Evolutionary conservation across 441 rosid genomes (phyloP), one percentile per base, ranked within the genome.

Genomic region (Corymbia citriodora): DNA sequence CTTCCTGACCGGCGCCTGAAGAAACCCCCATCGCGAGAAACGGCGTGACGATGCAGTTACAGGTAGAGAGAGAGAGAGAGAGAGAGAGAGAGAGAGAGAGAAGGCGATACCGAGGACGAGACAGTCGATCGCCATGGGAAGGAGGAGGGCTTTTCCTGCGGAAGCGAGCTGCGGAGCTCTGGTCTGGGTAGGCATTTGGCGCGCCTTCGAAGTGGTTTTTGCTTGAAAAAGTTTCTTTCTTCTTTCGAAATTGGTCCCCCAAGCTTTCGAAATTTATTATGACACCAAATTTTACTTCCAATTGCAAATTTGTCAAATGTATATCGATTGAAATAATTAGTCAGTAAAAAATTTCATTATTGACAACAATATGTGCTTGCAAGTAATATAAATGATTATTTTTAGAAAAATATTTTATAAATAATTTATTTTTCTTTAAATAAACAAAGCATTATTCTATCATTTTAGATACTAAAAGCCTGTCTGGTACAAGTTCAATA

Each of bases 1-100:
- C 96, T 92, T 97, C 99, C 93, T 97, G 99, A 23, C 99, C 99
- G 63, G 99, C 99, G 23, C 99, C 99, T 97, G 89, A 89, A 89
- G 19, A 79, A 53, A 40, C 40, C 21, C 61, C 21, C 68, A 6
- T 7, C 85, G 8, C 85, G n/a, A 29, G 3, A 40, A 10, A 27
- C 1, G 61, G 57, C 8, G 59, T 29, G 19, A 33, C 11, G 4
- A 33, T 86, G 82, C 85, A 88, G 45, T 29, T 12, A 2, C 54
- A 23, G 49, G 2, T 14, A 19, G 19, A 36, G 53, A 40, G 54
- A 53, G 16, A 3, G 19, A 23, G 57, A 29, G 33, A 25, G 15
- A 25, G 9, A 57, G 36, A 31, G 13, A 23, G 53, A 17, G 55
- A 31, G 33, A 40, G 23, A 29, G 52, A 48, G 27, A 12, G 33